A percentile compares a stretch with the other conserved stretches of the same genome.
Conservation (phyloP, 345 rosid species). For the Anastatica hierochuntica region DNA sequence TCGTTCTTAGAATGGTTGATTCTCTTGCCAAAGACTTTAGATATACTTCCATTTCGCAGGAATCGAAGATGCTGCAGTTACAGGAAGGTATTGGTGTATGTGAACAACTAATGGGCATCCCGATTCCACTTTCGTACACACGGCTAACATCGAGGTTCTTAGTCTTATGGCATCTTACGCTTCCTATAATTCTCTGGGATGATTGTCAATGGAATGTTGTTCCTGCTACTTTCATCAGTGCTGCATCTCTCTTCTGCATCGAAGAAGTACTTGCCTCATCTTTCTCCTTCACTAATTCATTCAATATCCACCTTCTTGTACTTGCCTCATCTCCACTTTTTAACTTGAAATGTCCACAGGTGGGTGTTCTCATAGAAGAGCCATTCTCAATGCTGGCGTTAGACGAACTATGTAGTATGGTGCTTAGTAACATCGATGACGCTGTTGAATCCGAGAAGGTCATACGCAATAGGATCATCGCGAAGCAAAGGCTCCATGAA, state of each 20-base stretch:
- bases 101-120: conserved; percentile 74
- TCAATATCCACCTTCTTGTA: neutral
- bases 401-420: conserved; percentile 61
- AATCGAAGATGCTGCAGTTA: conserved; percentile 58
- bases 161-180: conserved; percentile 91
- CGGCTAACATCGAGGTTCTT: conserved; percentile 90
- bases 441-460: conserved; percentile 43
- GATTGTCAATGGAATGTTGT: conserved; percentile 97
- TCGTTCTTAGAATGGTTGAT: neutral
- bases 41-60: conserved; percentile 36
- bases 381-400: conserved; percentile 93
- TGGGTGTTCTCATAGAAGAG: conserved; percentile 94
- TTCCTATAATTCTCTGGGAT: conserved; percentile 93
- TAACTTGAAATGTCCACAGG: conserved; percentile 34
- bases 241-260: conserved; percentile 94
- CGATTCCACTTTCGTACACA: conserved; percentile 91
- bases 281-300: neutral
- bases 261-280: conserved; percentile 54
- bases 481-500: conserved; percentile 36
- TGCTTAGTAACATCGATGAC: conserved; percentile 44
- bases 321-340: neutral
- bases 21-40: neutral
- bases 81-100: conserved; percentile 85
- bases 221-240: conserved; percentile 91
- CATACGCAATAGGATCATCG: conserved; percentile 38